Evolutionary conservation across 805 yeast genomes (phyloP).

Genomic region (Starmerella stigmatis): DNA sequence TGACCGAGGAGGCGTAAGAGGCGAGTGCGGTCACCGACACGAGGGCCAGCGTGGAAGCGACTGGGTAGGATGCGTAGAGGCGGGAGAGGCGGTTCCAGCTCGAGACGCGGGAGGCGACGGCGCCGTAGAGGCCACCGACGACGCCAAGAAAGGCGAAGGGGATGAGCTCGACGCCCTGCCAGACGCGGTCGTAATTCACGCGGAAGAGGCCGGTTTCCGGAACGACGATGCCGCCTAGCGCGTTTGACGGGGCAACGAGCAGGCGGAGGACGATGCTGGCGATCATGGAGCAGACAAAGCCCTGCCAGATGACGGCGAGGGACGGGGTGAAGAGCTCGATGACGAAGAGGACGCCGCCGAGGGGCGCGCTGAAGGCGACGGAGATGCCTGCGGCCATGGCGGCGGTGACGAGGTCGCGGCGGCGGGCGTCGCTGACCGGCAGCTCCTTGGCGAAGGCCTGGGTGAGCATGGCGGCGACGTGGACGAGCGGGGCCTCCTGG

Average conservation of each 20-base stretch:
- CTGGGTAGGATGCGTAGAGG: constrained; percentile 19
- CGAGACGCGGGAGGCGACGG: constrained; percentile 28
- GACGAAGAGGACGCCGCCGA: constrained; percentile 77
- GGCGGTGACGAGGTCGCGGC: constrained; percentile 59
- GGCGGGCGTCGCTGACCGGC: constrained; percentile 24
- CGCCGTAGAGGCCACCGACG: constrained; percentile 59
- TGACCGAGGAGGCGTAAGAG: constrained; percentile 38
- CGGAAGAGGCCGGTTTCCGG: constrained; percentile 49
- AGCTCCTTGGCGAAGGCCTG: constrained; percentile 36
- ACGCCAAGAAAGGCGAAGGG: constrained; percentile 67
- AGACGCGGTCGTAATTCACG: constrained; percentile 58
- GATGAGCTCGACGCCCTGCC: constrained; percentile 59
- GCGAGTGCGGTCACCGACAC: constrained; percentile 44
- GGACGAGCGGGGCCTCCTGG: constrained; percentile 79
- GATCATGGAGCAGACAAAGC: constrained; percentile 68
- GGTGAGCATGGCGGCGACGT: constrained; percentile 40
- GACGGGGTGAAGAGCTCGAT: constrained; percentile 37
- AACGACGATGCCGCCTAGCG: constrained; percentile 28
- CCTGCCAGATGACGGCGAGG: constrained; percentile 68
- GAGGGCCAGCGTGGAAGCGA: constrained; percentile 38
- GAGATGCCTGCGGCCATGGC: constrained; percentile 78
- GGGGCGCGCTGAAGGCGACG: constrained; percentile 77
- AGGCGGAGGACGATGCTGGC: constrained; percentile 51
- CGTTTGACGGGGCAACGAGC: constrained; percentile 38
- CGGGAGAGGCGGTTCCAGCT: constrained; percentile 6